These are phyloP conservation scores for Adansonia madagascariensis DNA, from an alignment of 441 rosid genomes.

Conservation along the genomic window DNA sequence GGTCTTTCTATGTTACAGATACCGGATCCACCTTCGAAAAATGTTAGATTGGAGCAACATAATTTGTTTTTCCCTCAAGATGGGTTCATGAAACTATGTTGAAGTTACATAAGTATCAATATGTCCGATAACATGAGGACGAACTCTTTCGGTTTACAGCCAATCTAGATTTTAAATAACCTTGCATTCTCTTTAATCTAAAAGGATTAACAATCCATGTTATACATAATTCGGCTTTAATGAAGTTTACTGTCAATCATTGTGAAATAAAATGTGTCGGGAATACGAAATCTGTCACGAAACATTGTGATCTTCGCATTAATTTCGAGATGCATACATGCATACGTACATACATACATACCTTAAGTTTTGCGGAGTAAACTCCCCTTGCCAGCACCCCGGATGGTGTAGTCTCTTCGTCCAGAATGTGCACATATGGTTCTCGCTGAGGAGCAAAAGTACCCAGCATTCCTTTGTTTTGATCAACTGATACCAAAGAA, in stretches of 20 bases:
- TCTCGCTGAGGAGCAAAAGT: slow-evolving; percentile 49
- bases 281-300: background rate
- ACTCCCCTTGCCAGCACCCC: slow-evolving; percentile 48
- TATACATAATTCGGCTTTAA: background rate
- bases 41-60: too few relatives aligned
- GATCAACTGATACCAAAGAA: slow-evolving; percentile 37
- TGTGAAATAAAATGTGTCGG: background rate
- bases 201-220: background rate
- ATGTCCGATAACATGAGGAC: background rate
- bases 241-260: background rate
- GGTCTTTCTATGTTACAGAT: too few relatives aligned
- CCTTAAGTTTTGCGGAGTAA: slow-evolving; percentile 48
- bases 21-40: too few relatives aligned
- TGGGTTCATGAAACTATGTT: background rate
- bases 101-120: background rate
- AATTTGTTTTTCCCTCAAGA: too few relatives aligned
- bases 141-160: background rate
- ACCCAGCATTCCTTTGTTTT: slow-evolving; percentile 49
- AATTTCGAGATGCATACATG: background rate
- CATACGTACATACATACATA: slow-evolving; percentile 26
- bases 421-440: slow-evolving; percentile 47
- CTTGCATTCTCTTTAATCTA: background rate
- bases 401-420: slow-evolving; percentile 56
- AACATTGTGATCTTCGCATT: background rate
- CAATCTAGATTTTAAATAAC: background rate